Base-by-base conservation (phyloP, 2,329 filamentous ascomycete genomes). In the Hawksworthiomyces lignivorus region DNA sequence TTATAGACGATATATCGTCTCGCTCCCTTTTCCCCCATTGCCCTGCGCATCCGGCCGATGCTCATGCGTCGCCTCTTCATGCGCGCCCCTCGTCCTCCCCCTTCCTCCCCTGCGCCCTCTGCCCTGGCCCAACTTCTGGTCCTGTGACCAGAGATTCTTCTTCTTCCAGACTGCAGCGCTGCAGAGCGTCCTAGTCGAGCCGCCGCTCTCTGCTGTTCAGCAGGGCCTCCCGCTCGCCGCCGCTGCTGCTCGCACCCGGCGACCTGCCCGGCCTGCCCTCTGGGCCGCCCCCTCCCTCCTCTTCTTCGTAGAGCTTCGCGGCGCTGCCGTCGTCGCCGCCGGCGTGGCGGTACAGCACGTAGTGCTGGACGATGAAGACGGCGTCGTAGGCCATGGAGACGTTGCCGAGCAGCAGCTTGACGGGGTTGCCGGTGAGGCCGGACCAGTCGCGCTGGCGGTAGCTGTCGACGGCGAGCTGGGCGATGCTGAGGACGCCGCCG, bases 361-460 rank as follows among this genome's bases (percentile, higher is more conserved):
- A 97, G 62, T 97, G 92, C 65, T 98, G 92, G 5, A 75, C 56
- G 39, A 97, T 82, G 58, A 97, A 97, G 36, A 95, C 69, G 24
- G 84, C 49, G 58, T 97, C 90, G 59, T 95, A 97, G 3, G 86
- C 60, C 53, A 97, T 82, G 44, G 82, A 87, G 34, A 95, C 77
- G 56, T 94, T 90, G 12, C 86, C 84, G 31, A 97, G 71, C 3
- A 81, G 79, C 45, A 97, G 79, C 66, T 97, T 98, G 52, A 92
- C 82, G 1, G 88, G 87, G 60, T 97, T 97, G 1, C 89, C 90
- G 0, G 82, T 88, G 44, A 97, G 72, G 18, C 90, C 92, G 36
- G 82, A 84, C 89, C 90, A 96, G 65, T 95, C 87, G 42, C 73
- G 74, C 60, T 92, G 81, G 28, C 94, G 65, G 45, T 82, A 87